Evolutionary conservation across 768 basidiomycete genomes (phyloP).

Genomic region (Boletus patriciae): DNA sequence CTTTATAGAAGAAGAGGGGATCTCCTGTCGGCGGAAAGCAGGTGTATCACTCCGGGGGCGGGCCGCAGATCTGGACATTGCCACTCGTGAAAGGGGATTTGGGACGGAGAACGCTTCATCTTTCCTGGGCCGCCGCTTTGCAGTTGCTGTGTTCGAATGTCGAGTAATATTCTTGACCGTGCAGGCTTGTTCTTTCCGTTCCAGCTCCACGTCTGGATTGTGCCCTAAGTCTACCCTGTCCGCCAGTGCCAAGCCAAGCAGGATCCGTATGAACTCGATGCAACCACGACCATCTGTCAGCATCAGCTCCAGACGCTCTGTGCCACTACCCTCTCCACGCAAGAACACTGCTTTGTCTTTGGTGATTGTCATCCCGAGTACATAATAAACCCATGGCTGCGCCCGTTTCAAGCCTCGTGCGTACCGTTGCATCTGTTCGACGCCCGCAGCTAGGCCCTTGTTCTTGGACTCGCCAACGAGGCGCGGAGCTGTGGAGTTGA

Average conservation of each 20-base stretch:
- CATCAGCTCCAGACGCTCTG: constrained; percentile 4
- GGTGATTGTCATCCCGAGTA: not conserved
- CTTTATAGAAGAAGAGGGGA: no score
- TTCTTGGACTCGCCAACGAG: constrained; percentile 11
- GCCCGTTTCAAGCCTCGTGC: not conserved
- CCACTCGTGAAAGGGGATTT: no score
- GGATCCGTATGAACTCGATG: constrained; percentile 10
- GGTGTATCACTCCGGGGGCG: no score
- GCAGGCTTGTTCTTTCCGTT: not conserved
- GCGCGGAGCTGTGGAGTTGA: not conserved
- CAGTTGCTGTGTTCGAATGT: no score
- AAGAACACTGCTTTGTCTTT: not conserved
- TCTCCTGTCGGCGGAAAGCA: no score
- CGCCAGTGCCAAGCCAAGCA: constrained; percentile 16
- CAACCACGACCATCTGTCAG: constrained; percentile 5
- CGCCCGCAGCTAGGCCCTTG: not conserved
- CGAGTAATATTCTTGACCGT: not conserved
- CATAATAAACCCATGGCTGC: constrained; percentile 9
- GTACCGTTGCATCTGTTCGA: constrained; percentile 4
- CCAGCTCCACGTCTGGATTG: not conserved
- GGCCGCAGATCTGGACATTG: no score
- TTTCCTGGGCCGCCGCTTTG: no score
- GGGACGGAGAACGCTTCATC: no score
- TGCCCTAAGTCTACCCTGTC: constrained; percentile 7
- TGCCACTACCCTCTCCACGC: constrained; percentile 5